Base-by-base conservation (phyloP, 1,284 basidiomycete species). In the Neotropicomus parvogracilis region DNA sequence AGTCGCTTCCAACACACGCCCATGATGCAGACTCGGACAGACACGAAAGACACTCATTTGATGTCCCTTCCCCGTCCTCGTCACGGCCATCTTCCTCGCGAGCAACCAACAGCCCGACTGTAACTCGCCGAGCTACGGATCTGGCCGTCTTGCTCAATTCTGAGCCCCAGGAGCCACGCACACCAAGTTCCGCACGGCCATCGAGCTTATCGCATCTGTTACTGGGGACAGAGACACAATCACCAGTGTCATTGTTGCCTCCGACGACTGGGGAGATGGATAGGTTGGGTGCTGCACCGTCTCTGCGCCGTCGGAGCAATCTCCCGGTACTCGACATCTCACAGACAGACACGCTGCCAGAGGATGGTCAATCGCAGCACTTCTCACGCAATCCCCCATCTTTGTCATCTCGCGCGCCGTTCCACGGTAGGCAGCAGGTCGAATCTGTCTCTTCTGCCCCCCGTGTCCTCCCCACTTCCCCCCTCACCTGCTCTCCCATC, bases 131-230 rank as follows among this genome's bases (percentile, higher is more conserved):
- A 31, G 82, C 83, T 6, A 88, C 85, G 34, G 80, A 84, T 68
- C 74, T 88, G 13, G 76, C 83, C 33, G 78, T 83, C 44, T 73
- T 88, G 29, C 78, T 87, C 64, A 87, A 87, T 69, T 74, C 76
- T 50, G 75, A 79, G 55, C 67, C 73, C 24, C 69, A 69, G 48
- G 70, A 73, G 39, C 72, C 64, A 53, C 65, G 66, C 19, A 65
- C 73, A 53, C 67, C 71, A 50, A 59, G 70, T 52, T 73, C 64
- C 52, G 65, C 56, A 58, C 70, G 64, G 54, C 69, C 67, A 39
- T 74, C 71, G 14, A 71, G 74, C 31, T 67, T 81, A 50, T 75
- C 78, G 5, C 78, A 80, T 62, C 70, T 81, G 39, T 68, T 82
- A 7, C 72, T 75, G 56, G 67, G 65, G 41, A 55, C 53, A 20